Base-by-base conservation (phyloP, 1,284 basidiomycete genomes). In the Stereum hirsutum region DNA sequence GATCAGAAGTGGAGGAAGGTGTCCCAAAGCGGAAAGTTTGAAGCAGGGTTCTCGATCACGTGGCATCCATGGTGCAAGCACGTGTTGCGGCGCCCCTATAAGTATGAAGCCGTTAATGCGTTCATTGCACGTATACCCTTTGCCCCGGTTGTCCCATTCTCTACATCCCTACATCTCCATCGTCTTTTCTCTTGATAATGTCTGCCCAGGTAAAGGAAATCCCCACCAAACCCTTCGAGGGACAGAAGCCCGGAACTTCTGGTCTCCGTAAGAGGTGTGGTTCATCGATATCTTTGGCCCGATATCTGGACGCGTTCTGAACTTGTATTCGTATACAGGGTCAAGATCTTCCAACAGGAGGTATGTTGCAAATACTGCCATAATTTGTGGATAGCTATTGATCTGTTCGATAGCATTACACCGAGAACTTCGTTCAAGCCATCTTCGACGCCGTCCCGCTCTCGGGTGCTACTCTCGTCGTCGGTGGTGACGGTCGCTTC, bases 341-440 rank as follows among this genome's bases (percentile, higher is more conserved):
- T 95, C 62, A 93, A 91, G 69, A 78, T 94, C 53, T 94, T 93
- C 74, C 86, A 94, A 65, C 81, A 91, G 61, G 74, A 88, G 76
- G 87, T 86, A 54, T 49, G 70, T 51, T 49, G 50, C 43, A 37
- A 44, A 42, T 45, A 19, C 42, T n/a, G n/a, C n/a, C n/a, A n/a
- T n/a, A n/a, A n/a, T n/a, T n/a, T 43, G 47, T 41, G 25, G 39
- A 37, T 39, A 41, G 46, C 26, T 36, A 27, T 23, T 45, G 37
- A 50, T 53, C 7, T 34, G 36, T 30, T 35, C 45, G 54, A n/a
- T 60, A 90, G 82, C 81, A 98, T 71, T 99, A 99, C 72, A 99
- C 96, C 37, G 95, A 99, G 68, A 99, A 99, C 76, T 99, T 99
- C 59, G 65, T 98, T 47, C 95, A 98, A 66, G 72, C 93, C 54